Conservation (phyloP, 1,139 yeast genomes). For the Meyerozyma elateridarum region DNA sequence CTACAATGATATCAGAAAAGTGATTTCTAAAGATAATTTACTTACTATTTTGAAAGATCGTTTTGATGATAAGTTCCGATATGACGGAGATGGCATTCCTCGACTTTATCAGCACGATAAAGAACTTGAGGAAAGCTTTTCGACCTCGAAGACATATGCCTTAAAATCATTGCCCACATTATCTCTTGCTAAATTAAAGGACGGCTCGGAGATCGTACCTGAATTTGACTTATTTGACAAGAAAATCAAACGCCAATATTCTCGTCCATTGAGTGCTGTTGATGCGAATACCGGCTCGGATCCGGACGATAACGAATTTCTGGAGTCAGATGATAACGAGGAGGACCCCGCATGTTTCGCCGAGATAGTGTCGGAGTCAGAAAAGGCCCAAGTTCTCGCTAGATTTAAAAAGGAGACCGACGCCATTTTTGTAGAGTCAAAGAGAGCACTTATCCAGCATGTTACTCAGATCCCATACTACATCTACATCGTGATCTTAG, state of each 20-base stretch:
- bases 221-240: slow-evolving; percentile 41
- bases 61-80: slow-evolving; percentile 80
- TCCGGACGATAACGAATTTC: slow-evolving; percentile 38
- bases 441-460: slow-evolving; percentile 65
- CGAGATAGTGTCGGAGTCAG: slow-evolving; percentile 53
- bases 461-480: slow-evolving; percentile 80
- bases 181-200: slow-evolving; percentile 50
- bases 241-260: slow-evolving; percentile 19
- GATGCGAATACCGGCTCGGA: slow-evolving; percentile 12
- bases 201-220: slow-evolving; percentile 55
- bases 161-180: slow-evolving; percentile 55
- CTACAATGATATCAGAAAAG: slow-evolving; percentile 54
- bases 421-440: slow-evolving; percentile 79
- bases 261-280: slow-evolving; percentile 11
- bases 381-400: slow-evolving; percentile 51
- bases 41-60: slow-evolving; percentile 56
- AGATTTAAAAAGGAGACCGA: slow-evolving; percentile 77
- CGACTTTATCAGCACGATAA: slow-evolving; percentile 69
- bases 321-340: slow-evolving; percentile 34
- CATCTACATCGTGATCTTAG: slow-evolving; percentile 64
- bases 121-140: slow-evolving; percentile 67
- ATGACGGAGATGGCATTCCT: slow-evolving; percentile 80
- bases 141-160: slow-evolving; percentile 54
- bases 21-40: slow-evolving; percentile 54
- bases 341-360: slow-evolving; percentile 36